phyloP scores from a whole-genome alignment of 2,329 filamentous ascomycete species.

The Apiospora kogelbergensis region DNA sequence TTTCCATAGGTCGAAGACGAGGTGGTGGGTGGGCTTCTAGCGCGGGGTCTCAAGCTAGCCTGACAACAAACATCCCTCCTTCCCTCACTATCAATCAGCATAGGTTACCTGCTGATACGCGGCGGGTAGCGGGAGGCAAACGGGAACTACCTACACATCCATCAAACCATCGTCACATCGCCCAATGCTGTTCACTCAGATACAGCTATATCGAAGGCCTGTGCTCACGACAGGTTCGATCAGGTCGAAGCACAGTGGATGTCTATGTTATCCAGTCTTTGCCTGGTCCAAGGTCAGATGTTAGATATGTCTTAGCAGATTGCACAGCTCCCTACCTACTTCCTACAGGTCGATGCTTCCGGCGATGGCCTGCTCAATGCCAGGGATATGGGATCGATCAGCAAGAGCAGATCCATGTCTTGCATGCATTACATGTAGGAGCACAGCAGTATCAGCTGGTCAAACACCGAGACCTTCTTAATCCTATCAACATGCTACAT shows the following conservation, averaged over 20 bases:
- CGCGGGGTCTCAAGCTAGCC: background rate
- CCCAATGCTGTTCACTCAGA: background rate
- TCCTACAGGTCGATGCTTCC: background rate
- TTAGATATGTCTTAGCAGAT: background rate
- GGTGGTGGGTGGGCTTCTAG: background rate
- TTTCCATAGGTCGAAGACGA: background rate
- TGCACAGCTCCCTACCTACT: background rate
- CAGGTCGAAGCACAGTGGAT: background rate
- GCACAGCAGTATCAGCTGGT: constrained; percentile 4
- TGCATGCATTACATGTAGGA: constrained; percentile 2
- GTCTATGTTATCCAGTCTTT: background rate
- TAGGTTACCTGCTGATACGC: no score
- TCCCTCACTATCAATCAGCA: no score
- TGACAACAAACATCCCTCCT: background rate
- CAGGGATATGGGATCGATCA: background rate
- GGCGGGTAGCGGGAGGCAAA: background rate
- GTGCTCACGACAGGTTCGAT: background rate
- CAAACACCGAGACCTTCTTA: constrained; percentile 6
- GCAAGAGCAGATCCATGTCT: constrained; percentile 2
- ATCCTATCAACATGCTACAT: background rate
- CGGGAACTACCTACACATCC: background rate
- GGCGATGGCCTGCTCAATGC: background rate
- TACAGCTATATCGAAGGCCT: background rate
- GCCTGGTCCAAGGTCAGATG: background rate
- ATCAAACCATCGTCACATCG: background rate